Evolutionary conservation across 352 stramenopile species (phyloP).

Genomic region (Phytophthora fragariae): DNA sequence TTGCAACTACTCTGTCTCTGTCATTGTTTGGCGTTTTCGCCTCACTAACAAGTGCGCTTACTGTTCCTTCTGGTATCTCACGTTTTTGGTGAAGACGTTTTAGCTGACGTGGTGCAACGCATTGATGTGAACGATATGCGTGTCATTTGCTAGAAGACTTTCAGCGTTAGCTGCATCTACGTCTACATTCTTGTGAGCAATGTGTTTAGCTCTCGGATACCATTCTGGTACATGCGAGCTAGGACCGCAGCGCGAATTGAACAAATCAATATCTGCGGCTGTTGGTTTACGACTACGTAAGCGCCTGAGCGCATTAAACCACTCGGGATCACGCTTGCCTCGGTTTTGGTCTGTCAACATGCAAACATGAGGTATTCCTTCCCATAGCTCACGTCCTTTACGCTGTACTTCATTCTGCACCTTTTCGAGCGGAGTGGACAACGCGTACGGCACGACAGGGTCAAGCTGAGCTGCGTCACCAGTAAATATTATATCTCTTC

Average conservation of each 20-base stretch:
- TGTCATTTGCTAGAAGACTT: background rate
- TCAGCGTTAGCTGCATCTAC: background rate
- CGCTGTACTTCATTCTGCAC: background rate
- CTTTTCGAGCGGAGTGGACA: background rate
- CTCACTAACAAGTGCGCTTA: background rate
- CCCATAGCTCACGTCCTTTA: conserved; percentile 2
- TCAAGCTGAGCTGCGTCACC: conserved; percentile 1
- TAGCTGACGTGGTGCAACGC: background rate
- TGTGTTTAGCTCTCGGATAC: background rate
- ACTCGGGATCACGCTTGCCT: conserved; percentile 1
- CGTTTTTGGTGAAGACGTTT: background rate
- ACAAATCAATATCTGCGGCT: background rate
- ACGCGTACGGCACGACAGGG: conserved; percentile 1
- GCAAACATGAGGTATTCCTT: background rate
- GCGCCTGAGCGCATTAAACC: background rate
- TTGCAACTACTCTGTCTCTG: background rate
- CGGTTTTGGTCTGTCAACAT: conserved; percentile 4
- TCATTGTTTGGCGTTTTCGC: background rate
- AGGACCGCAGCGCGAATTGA: background rate
- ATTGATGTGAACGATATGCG: background rate
- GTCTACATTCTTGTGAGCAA: background rate
- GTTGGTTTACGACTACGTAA: background rate
- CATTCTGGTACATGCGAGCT: background rate
- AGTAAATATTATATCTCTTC: conserved; percentile 10
- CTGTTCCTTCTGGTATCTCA: background rate